Conservation (phyloP, 495 filamentous ascomycete genomes). For the Lichina pygmaea region DNA sequence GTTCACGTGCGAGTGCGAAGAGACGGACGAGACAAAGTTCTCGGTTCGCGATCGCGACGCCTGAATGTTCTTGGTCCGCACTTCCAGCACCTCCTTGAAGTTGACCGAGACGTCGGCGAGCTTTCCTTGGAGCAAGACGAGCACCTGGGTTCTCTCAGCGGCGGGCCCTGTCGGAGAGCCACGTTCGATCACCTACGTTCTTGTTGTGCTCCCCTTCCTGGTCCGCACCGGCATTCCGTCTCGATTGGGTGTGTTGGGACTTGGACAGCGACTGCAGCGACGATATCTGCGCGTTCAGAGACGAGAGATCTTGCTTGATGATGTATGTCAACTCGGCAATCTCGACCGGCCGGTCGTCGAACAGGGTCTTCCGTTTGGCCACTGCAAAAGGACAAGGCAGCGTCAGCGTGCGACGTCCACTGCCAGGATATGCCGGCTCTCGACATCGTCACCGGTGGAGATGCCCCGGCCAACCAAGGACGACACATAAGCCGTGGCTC, state of each 20-base stretch:
- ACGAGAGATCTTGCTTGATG: constrained; percentile 90
- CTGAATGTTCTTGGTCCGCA: constrained; percentile 95
- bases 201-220: constrained; percentile 95
- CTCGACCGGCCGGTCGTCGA: constrained; percentile 87
- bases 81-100: constrained; percentile 93
- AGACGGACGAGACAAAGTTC: constrained; percentile 81
- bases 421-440: neutral
- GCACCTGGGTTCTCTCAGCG: constrained; percentile 20
- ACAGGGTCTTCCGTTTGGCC: constrained; percentile 86
- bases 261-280: constrained; percentile 44
- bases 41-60: constrained; percentile 77
- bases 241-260: constrained; percentile 40
- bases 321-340: constrained; percentile 89
- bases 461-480: neutral
- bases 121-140: constrained; percentile 78
- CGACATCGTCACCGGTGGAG: neutral
- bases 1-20: constrained; percentile 40
- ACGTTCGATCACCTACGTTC: constrained; percentile 26
- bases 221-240: constrained; percentile 25
- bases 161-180: neutral
- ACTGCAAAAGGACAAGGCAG: constrained; percentile 18
- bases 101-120: constrained; percentile 79
- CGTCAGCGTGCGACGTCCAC: neutral
- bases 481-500: neutral
- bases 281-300: constrained; percentile 67